Evolutionary conservation across 2,329 filamentous ascomycete genomes (phyloP).

Genomic region (Colletotrichum noveboracense): DNA sequence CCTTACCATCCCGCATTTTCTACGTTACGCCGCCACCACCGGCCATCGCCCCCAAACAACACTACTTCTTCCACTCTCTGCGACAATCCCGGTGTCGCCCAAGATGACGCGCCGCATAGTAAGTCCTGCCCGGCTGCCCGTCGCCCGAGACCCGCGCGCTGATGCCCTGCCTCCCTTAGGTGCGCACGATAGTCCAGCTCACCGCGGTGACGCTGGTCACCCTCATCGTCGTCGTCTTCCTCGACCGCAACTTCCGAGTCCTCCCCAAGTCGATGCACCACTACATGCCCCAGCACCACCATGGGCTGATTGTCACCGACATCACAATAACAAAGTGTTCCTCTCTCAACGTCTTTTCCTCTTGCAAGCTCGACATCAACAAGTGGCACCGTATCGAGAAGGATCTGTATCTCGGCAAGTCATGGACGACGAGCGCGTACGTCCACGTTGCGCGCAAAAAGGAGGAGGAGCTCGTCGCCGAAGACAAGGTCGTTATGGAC

Average conservation of each 20-base stretch:
- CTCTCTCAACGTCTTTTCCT: slow-evolving; percentile 74
- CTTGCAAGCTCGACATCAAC: slow-evolving; percentile 74
- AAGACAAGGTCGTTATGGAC: slow-evolving; percentile 82
- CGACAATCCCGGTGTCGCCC: slow-evolving; percentile 7
- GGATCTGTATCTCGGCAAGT: slow-evolving; percentile 75
- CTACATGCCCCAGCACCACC: slow-evolving; percentile 84
- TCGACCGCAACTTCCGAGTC: slow-evolving; percentile 88
- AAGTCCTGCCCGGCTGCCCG: background rate
- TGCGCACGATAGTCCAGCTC: slow-evolving; percentile 78
- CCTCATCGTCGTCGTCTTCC: slow-evolving; percentile 76
- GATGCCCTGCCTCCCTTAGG: slow-evolving; percentile 37
- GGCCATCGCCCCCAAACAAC: background rate
- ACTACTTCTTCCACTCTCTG: background rate
- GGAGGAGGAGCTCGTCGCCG: slow-evolving; percentile 78
- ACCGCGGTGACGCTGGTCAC: slow-evolving; percentile 68
- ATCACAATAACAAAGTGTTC: slow-evolving; percentile 80
- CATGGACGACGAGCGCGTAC: slow-evolving; percentile 79
- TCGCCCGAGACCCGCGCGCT: background rate
- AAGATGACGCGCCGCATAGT: slow-evolving; percentile 28
- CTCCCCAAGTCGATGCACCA: slow-evolving; percentile 85
- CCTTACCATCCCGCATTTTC: background rate
- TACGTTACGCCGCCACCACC: background rate
- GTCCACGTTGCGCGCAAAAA: slow-evolving; percentile 83
- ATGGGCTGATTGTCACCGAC: slow-evolving; percentile 85
- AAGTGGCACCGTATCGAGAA: slow-evolving; percentile 87